phyloP scores from a whole-genome alignment of 495 filamentous ascomycete genomes.

The Copromyces sp. region DNA sequence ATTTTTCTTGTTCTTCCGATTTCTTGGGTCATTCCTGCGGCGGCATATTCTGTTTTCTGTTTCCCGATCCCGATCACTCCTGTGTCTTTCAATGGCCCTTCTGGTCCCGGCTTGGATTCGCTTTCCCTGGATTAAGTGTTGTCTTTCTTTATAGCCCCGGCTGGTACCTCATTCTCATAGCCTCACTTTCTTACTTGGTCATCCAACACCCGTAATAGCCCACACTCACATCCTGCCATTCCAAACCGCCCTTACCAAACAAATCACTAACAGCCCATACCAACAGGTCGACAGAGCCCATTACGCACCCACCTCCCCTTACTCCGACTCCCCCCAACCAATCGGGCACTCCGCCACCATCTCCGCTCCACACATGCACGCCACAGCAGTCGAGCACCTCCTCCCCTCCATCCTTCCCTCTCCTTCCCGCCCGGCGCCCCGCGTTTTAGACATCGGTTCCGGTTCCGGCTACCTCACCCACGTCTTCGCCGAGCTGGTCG shows the following conservation, averaged over 20 bases:
- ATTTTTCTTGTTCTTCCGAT: too few species aligned
- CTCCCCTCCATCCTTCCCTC: slow-evolving; percentile 47
- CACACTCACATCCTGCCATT: too few species aligned
- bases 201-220: too few species aligned
- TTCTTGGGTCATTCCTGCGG: too few species aligned
- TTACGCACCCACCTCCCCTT: slow-evolving; percentile 58
- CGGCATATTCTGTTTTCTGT: too few species aligned
- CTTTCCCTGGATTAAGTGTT: too few species aligned
- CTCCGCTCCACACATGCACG: slow-evolving; percentile 96
- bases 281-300: slow-evolving; percentile 78
- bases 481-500: slow-evolving; percentile 73
- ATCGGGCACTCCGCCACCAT: slow-evolving; percentile 89
- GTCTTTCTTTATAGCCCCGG: too few species aligned
- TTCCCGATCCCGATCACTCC: too few species aligned
- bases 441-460: slow-evolving; percentile 80
- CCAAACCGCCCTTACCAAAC: neutral
- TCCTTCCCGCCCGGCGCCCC: slow-evolving; percentile 27
- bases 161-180: too few species aligned
- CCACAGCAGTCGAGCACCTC: slow-evolving; percentile 59
- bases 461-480: slow-evolving; percentile 90
- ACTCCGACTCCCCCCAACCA: slow-evolving; percentile 81
- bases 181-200: too few species aligned
- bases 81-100: too few species aligned
- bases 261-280: neutral
- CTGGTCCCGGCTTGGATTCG: too few species aligned